Percentiles rank a stretch among this genome's conserved stretches.
Conservation (phyloP, 2,329 filamentous ascomycete species). For the Colletotrichum horii region DNA sequence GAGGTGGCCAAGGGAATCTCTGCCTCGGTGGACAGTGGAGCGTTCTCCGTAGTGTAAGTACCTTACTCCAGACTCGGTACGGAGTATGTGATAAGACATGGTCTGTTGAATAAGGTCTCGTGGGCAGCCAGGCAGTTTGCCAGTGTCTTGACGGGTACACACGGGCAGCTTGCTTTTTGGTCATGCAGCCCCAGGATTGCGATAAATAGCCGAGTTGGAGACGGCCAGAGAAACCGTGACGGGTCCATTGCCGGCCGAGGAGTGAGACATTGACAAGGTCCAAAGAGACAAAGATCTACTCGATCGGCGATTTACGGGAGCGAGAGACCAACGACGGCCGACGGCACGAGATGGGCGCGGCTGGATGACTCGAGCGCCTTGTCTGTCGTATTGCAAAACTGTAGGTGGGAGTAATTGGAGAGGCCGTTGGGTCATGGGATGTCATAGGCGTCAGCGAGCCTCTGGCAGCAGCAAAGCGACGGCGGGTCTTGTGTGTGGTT, state of each 20-base stretch:
- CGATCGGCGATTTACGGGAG: constrained; percentile 7
- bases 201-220: neutral
- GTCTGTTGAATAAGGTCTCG: neutral
- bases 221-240: neutral
- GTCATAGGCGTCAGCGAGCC: neutral
- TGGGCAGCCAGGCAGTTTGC: neutral
- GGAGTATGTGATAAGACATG: neutral
- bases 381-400: neutral
- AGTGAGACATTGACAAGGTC: neutral
- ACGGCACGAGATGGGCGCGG: neutral
- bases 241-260: neutral
- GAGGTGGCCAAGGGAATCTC: neutral
- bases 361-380: neutral
- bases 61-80: neutral
- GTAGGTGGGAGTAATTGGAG: neutral
- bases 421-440: neutral
- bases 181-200: neutral
- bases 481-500: neutral
- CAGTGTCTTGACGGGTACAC: neutral
- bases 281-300: neutral
- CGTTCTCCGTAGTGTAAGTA: neutral
- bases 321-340: neutral
- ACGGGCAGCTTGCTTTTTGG: neutral
- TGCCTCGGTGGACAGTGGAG: neutral
- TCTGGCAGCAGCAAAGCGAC: neutral